Percentiles rank a stretch among this genome's conserved stretches.
Conservation (phyloP, 2,329 filamentous ascomycete species). For the Harringtonia aguacate region DNA sequence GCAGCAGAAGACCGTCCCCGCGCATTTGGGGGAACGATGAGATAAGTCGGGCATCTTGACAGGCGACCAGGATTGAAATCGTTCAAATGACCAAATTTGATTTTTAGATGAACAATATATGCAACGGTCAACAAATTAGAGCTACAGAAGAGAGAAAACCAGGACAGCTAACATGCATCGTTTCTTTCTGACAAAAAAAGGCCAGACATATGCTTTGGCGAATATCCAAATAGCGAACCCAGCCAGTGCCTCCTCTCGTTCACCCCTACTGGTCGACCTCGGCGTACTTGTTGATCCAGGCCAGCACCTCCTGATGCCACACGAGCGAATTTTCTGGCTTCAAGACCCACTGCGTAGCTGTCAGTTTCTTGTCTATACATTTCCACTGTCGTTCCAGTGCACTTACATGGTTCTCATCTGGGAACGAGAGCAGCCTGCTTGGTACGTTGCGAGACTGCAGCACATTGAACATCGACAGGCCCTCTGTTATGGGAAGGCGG, state of each 20-base stretch:
- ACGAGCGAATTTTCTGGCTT: slow-evolving; percentile 85
- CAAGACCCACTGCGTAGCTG: slow-evolving; percentile 55
- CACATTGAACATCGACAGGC: slow-evolving; percentile 75
- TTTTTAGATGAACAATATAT: no score
- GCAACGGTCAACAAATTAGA: no score
- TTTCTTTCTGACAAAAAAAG: no score
- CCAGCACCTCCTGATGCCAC: slow-evolving; percentile 80
- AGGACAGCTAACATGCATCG: no score
- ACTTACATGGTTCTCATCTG: slow-evolving; percentile 55
- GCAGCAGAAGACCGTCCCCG: slow-evolving; percentile 1
- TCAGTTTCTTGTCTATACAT: neutral
- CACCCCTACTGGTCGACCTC: slow-evolving; percentile 22
- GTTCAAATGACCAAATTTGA: no score
- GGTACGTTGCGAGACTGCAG: slow-evolving; percentile 65
- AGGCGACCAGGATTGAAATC: no score
- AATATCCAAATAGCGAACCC: neutral
- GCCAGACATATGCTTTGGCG: no score
- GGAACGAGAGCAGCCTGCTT: slow-evolving; percentile 71
- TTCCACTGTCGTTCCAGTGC: neutral
- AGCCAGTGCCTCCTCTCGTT: neutral
- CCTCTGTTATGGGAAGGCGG: slow-evolving; percentile 74
- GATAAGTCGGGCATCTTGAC: neutral
- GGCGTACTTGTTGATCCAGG: slow-evolving; percentile 60
- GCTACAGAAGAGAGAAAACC: neutral
- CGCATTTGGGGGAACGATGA: neutral